A percentile compares a stretch with the other conserved stretches of the same genome.
These are phyloP conservation scores for Penicillium palitans DNA, from an alignment of 2,329 filamentous ascomycete genomes.

Conservation along the genomic window DNA sequence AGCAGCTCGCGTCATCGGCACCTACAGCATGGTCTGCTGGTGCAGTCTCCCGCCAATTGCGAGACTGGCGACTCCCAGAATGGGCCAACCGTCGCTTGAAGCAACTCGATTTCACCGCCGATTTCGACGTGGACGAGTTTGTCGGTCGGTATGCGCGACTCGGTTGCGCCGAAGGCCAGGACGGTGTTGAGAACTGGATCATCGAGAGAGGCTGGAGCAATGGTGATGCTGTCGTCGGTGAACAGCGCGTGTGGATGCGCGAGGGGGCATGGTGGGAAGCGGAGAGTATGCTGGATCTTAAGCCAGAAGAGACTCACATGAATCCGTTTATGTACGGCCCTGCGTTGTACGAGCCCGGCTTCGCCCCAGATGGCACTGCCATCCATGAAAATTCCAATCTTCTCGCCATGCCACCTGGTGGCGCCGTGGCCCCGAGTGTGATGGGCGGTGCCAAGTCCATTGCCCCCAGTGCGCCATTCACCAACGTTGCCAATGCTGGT, in stretches of 20 bases:
- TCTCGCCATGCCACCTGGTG: conserved; percentile 54
- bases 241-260: conserved; percentile 92
- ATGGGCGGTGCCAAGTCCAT: conserved; percentile 56
- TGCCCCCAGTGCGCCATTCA: conserved; percentile 48
- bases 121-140: conserved; percentile 95
- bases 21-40: conserved; percentile 89
- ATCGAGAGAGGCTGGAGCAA: conserved; percentile 98
- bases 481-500: conserved; percentile 58
- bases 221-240: conserved; percentile 87
- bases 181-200: conserved; percentile 92
- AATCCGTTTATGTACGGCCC: conserved; percentile 55
- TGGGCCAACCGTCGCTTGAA: conserved; percentile 95
- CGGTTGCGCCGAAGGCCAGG: conserved; percentile 84
- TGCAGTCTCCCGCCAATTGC: conserved; percentile 85
- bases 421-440: conserved; percentile 51
- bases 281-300: conserved; percentile 90
- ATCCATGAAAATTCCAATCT: conserved; percentile 61
- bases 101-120: conserved; percentile 90
- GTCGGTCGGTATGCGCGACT: conserved; percentile 75
- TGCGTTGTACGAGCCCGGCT: conserved; percentile 68
- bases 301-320: conserved; percentile 57
- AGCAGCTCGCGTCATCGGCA: conserved; percentile 66
- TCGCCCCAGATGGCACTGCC: conserved; percentile 61
- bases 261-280: conserved; percentile 97
- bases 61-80: conserved; percentile 89